Conservation (phyloP, 2,329 filamentous ascomycete species). For the Hymenotorrendiella dingleyae region DNA sequence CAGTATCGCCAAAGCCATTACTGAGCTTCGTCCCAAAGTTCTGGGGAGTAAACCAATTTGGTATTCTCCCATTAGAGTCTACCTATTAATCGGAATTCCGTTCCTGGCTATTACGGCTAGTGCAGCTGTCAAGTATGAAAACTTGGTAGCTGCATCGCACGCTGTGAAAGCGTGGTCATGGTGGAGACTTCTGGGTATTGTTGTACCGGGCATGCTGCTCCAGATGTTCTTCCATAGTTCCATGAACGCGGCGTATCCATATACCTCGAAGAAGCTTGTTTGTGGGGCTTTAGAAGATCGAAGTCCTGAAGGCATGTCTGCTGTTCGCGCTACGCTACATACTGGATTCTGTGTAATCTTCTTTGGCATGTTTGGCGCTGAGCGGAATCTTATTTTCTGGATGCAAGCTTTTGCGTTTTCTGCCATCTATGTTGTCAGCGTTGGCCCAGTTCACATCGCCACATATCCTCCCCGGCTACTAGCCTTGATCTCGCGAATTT, state of each 20-base stretch:
- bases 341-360: slow-evolving; percentile 18
- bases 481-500: slow-evolving; percentile 15
- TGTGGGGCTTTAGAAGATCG: slow-evolving; percentile 22
- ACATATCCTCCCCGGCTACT: slow-evolving; percentile 22
- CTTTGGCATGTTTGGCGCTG: slow-evolving; percentile 19
- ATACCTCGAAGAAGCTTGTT: slow-evolving; percentile 16
- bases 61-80: slow-evolving; percentile 18
- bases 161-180: slow-evolving; percentile 18
- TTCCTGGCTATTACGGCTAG: slow-evolving; percentile 19
- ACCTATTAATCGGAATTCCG: slow-evolving; percentile 21
- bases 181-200: slow-evolving; percentile 11
- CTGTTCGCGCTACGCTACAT: slow-evolving; percentile 21
- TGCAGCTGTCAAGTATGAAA: slow-evolving; percentile 21
- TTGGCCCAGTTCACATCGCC: slow-evolving; percentile 25
- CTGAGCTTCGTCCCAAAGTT: slow-evolving; percentile 17
- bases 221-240: slow-evolving; percentile 21
- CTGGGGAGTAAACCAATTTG: slow-evolving; percentile 14
- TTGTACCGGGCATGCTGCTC: slow-evolving; percentile 19
- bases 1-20: slow-evolving; percentile 21
- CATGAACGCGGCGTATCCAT: slow-evolving; percentile 23
- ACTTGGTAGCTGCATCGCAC: slow-evolving; percentile 14
- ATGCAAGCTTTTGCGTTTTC: slow-evolving; percentile 21
- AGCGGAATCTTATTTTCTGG: slow-evolving; percentile 22
- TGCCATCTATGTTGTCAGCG: slow-evolving; percentile 21
- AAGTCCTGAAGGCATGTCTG: slow-evolving; percentile 12